phyloP scores from a whole-genome alignment of 768 basidiomycete species.

The Pholiota microspora region DNA sequence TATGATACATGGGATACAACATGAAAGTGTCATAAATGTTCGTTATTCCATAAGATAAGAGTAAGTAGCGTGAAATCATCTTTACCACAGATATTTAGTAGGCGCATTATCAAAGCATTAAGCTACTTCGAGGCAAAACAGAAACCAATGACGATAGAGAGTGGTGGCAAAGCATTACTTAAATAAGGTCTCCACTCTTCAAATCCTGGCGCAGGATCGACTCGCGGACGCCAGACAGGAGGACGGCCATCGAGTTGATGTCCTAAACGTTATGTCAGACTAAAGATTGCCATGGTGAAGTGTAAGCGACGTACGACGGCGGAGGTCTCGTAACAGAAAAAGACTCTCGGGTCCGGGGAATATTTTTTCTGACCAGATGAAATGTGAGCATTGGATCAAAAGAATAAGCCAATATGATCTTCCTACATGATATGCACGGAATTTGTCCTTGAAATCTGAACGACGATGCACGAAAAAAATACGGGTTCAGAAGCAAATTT shows the following conservation, averaged over 20 bases:
- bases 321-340: conserved; percentile 69
- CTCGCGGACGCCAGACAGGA: conserved; percentile 40
- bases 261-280: conserved; percentile 28
- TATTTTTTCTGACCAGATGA: conserved; percentile 44
- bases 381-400: conserved; percentile 1
- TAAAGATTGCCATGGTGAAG: neutral
- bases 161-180: neutral
- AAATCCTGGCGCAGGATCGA: conserved; percentile 39
- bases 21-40: neutral
- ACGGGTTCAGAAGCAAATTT: too few species aligned
- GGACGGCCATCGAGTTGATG: conserved; percentile 37
- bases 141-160: neutral
- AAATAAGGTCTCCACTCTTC: conserved; percentile 28
- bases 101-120: neutral
- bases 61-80: neutral
- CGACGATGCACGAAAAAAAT: neutral
- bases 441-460: conserved; percentile 70
- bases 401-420: neutral
- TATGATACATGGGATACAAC: neutral
- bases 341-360: conserved; percentile 56
- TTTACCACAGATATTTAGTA: too few species aligned
- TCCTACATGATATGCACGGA: conserved; percentile 59
- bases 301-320: conserved; percentile 51
- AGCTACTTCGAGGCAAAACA: neutral
- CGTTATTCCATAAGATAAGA: neutral